Evolutionary conservation across 805 yeast species (phyloP).

Genomic region (Saturnispora gosingensis): DNA sequence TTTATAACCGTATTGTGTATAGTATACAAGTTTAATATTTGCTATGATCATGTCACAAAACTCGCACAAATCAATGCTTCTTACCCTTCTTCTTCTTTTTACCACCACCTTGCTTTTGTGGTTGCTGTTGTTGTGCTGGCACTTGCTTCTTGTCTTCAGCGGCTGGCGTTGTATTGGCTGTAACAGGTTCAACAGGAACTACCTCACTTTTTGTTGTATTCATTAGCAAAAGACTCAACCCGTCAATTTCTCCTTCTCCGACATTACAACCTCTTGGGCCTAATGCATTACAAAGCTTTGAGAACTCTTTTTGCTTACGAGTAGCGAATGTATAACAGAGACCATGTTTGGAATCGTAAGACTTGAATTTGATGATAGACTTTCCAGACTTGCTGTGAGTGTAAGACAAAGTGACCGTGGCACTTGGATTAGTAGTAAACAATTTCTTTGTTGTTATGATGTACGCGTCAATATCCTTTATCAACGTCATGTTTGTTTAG

Average conservation of each 20-base stretch:
- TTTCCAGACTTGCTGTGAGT: slow-evolving; percentile 22
- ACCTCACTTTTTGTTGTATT: slow-evolving; percentile 16
- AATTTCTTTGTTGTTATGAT: slow-evolving; percentile 23
- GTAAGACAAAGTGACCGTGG: slow-evolving; percentile 27
- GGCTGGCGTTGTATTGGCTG: background rate
- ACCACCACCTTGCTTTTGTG: slow-evolving; percentile 3
- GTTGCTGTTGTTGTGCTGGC: background rate
- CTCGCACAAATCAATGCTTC: slow-evolving; percentile 6
- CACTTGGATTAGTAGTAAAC: slow-evolving; percentile 23
- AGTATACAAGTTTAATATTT: slow-evolving; percentile 5
- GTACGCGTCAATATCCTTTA: slow-evolving; percentile 24
- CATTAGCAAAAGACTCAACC: slow-evolving; percentile 19
- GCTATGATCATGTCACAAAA: background rate
- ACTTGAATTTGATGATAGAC: slow-evolving; percentile 41
- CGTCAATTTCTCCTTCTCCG: slow-evolving; percentile 19
- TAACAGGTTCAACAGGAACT: slow-evolving; percentile 5
- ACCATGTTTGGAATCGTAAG: slow-evolving; percentile 58
- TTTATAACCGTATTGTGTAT: slow-evolving; percentile 1
- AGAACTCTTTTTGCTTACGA: slow-evolving; percentile 59
- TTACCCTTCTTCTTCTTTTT: slow-evolving; percentile 20
- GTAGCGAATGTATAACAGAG: slow-evolving; percentile 51
- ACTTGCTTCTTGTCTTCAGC: background rate
- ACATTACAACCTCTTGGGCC: slow-evolving; percentile 49
- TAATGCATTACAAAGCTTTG: slow-evolving; percentile 59
- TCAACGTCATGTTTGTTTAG: slow-evolving; percentile 1